Evolutionary conservation across 768 basidiomycete genomes (phyloP).

Genomic region (Mycena indigotica): DNA sequence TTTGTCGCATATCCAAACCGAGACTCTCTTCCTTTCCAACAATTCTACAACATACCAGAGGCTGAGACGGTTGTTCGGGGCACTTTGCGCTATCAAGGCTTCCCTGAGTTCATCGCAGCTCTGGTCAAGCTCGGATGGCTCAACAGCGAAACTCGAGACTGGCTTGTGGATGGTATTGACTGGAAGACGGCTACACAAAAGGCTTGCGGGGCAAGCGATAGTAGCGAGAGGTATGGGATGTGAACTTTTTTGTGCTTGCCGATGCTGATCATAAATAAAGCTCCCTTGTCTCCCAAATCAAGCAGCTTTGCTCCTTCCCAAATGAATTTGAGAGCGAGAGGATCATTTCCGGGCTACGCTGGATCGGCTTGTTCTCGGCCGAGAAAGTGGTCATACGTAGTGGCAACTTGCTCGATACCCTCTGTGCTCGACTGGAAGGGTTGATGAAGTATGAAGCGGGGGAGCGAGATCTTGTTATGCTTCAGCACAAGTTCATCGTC

Average conservation of each 20-base stretch:
- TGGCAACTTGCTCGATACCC: constrained; percentile 87
- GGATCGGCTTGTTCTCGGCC: constrained; percentile 90
- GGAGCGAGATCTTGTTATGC: constrained; percentile 95
- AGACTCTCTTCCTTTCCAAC: constrained; percentile 86
- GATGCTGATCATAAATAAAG: constrained; percentile 38
- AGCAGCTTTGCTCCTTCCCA: constrained; percentile 73
- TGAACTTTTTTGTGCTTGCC: not conserved
- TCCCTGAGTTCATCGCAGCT: constrained; percentile 91
- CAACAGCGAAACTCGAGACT: constrained; percentile 72
- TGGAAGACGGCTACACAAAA: constrained; percentile 86
- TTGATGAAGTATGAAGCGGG: constrained; percentile 90
- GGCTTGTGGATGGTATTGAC: constrained; percentile 71
- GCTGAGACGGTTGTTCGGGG: constrained; percentile 92
- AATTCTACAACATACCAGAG: constrained; percentile 92
- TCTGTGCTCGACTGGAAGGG: constrained; percentile 86
- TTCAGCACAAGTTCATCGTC: constrained; percentile 97
- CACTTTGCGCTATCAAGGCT: constrained; percentile 93
- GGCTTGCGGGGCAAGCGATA: constrained; percentile 66
- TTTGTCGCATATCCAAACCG: constrained; percentile 98
- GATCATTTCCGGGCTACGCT: constrained; percentile 86
- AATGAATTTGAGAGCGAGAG: constrained; percentile 67
- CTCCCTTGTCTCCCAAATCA: constrained; percentile 71
- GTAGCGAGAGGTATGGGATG: constrained; percentile 62
- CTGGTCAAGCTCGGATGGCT: constrained; percentile 90
- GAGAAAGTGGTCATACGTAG: constrained; percentile 63